phyloP scores from a whole-genome alignment of 495 filamentous ascomycete genomes.

The Neurospora discreta region DNA sequence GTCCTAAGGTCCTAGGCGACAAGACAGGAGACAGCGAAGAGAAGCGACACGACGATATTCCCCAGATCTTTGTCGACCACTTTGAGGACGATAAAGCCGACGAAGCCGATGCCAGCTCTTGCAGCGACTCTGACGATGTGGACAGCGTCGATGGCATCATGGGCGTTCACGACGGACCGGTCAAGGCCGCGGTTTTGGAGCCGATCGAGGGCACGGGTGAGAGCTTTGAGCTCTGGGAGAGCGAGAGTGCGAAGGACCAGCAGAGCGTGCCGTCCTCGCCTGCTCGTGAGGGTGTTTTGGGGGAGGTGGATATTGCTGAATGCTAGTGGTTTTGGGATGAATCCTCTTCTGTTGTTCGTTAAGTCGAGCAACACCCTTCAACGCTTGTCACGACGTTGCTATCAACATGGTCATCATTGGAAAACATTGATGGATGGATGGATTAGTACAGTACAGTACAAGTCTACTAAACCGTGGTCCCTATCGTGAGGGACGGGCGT shows the following conservation, averaged over 20 bases:
- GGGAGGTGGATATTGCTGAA: neutral
- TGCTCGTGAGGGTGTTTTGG: neutral
- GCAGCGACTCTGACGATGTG: slow-evolving; percentile 4
- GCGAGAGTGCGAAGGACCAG: slow-evolving; percentile 46
- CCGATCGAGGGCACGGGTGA: slow-evolving; percentile 42
- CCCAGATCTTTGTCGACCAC: slow-evolving; percentile 6
- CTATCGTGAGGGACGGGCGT: neutral
- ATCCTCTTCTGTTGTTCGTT: neutral
- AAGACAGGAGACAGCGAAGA: neutral
- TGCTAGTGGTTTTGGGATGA: neutral
- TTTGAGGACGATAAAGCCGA: slow-evolving; percentile 1
- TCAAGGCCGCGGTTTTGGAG: slow-evolving; percentile 33
- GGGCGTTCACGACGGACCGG: slow-evolving; percentile 26
- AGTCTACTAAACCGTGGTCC: neutral
- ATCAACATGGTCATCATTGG: too few species aligned
- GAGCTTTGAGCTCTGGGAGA: slow-evolving; percentile 56
- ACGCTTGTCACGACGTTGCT: too few species aligned
- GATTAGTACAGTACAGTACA: neutral
- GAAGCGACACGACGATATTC: neutral
- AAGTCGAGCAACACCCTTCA: neutral
- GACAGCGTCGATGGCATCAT: slow-evolving; percentile 37
- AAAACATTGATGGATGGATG: neutral
- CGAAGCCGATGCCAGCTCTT: slow-evolving; percentile 3
- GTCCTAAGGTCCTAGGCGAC: neutral
- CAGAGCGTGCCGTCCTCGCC: slow-evolving; percentile 18